Conservation (phyloP, 768 basidiomycete species). For the Suillus sp. region DNA sequence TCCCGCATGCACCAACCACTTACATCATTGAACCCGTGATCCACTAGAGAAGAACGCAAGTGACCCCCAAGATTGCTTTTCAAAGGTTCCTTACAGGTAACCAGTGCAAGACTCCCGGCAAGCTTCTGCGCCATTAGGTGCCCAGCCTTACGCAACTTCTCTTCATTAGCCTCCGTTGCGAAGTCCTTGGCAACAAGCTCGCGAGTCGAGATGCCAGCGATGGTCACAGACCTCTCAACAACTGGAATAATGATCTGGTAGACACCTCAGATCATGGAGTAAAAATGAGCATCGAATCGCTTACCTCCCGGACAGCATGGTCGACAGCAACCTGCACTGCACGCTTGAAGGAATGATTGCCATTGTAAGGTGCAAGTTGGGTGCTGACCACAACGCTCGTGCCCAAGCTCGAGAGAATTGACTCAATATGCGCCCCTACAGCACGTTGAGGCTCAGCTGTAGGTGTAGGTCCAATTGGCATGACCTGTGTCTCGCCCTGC, state of each 20-base stretch:
- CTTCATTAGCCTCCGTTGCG: conserved; percentile 88
- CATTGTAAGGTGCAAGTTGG: conserved; percentile 72
- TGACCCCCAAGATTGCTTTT: conserved; percentile 90
- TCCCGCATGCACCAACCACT: conserved; percentile 18
- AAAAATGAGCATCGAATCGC: conserved; percentile 9
- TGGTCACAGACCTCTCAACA: conserved; percentile 96
- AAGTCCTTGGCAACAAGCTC: conserved; percentile 97
- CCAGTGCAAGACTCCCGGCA: conserved; percentile 92
- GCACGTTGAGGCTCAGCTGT: conserved; percentile 67
- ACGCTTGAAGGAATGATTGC: conserved; percentile 85
- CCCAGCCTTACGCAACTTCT: conserved; percentile 87
- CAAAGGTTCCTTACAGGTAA: conserved; percentile 97
- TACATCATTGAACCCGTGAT: conserved; percentile 90
- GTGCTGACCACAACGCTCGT: conserved; percentile 76
- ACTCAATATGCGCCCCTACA: conserved; percentile 78
- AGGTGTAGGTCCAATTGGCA: conserved; percentile 60
- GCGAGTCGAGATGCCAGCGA: conserved; percentile 95
- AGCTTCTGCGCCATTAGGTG: conserved; percentile 97
- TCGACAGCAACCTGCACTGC: conserved; percentile 91
- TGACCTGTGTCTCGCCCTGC: conserved; percentile 58
- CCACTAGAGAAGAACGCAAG: conserved; percentile 77
- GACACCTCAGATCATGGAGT: conserved; percentile 5
- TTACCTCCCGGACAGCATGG: conserved; percentile 90
- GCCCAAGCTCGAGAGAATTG: conserved; percentile 70
- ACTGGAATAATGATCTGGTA: conserved; percentile 91